phyloP scores from a whole-genome alignment of 306 rosid genomes.

The Spatholobus suberectus region DNA sequence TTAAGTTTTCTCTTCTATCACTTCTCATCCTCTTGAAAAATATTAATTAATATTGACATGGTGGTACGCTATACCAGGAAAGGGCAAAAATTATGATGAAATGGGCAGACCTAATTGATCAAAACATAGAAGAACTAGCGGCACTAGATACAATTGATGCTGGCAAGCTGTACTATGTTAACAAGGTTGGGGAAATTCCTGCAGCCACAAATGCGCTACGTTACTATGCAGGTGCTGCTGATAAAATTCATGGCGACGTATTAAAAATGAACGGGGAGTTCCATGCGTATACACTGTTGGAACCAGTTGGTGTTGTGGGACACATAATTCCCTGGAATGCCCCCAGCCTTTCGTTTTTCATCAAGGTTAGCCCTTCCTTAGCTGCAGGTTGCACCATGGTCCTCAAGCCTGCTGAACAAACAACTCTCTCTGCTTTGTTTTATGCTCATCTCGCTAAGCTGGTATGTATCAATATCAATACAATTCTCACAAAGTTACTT shows the following conservation, averaged over 20 bases:
- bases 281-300: constrained; percentile 70
- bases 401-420: constrained; percentile 86
- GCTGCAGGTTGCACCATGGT: constrained; percentile 90
- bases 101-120: constrained; percentile 68
- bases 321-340: constrained; percentile 86
- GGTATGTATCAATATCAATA: constrained; percentile 40
- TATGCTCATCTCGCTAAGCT: constrained; percentile 75
- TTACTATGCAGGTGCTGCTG: constrained; percentile 93
- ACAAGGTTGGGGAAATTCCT: constrained; percentile 59
- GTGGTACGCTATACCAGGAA: constrained; percentile 44
- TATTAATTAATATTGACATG: background rate
- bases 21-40: background rate
- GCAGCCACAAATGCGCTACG: constrained; percentile 40
- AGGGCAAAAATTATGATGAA: constrained; percentile 68
- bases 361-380: constrained; percentile 69
- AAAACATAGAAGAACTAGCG: constrained; percentile 68
- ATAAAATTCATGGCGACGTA: constrained; percentile 73
- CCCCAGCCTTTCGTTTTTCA: constrained; percentile 48
- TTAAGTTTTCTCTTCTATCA: no score
- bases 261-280: constrained; percentile 50
- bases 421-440: constrained; percentile 77
- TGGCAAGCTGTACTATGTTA: constrained; percentile 45
- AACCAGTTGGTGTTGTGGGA: constrained; percentile 86
- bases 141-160: constrained; percentile 68
- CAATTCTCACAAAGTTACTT: background rate